Conservation (phyloP, 805 yeast genomes). For the Myxozyma sirexii region DNA sequence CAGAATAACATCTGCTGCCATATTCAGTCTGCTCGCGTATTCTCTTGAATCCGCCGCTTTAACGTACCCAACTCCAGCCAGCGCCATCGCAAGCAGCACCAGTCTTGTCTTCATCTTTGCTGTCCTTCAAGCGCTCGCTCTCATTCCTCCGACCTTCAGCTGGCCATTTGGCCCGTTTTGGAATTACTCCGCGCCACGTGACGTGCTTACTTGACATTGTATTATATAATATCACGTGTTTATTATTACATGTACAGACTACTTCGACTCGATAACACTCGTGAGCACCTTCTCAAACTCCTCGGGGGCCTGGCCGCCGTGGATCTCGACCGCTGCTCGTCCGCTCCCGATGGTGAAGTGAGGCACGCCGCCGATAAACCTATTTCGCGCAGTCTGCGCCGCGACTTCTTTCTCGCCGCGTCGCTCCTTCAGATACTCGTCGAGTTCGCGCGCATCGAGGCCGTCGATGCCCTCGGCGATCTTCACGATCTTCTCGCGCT, state of each 20-base stretch:
- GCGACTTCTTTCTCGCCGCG: conserved; percentile 16
- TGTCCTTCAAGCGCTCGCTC: no score
- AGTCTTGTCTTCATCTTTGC: neutral
- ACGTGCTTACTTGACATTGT: neutral
- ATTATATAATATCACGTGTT: no score
- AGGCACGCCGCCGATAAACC: conserved; percentile 30
- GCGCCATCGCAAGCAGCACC: neutral
- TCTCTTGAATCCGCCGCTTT: neutral
- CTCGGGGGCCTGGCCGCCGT: conserved; percentile 27
- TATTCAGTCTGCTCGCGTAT: neutral
- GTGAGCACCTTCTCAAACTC: conserved; percentile 16
- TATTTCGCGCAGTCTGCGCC: conserved; percentile 12
- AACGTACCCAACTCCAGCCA: neutral
- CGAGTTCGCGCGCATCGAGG: conserved; percentile 20
- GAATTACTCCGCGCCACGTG: neutral
- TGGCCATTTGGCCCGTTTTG: no score
- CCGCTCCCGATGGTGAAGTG: conserved; percentile 20
- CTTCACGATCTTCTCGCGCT: conserved; percentile 6
- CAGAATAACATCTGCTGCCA: conserved; percentile 3
- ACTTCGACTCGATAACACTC: neutral
- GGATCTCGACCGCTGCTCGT: conserved; percentile 7
- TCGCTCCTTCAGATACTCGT: conserved; percentile 9
- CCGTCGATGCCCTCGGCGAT: conserved; percentile 21
- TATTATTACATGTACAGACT: neutral
- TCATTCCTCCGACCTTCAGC: no score